Base-by-base conservation (phyloP, 164 flowering plant genomes). In the Stephania cephalantha region DNA sequence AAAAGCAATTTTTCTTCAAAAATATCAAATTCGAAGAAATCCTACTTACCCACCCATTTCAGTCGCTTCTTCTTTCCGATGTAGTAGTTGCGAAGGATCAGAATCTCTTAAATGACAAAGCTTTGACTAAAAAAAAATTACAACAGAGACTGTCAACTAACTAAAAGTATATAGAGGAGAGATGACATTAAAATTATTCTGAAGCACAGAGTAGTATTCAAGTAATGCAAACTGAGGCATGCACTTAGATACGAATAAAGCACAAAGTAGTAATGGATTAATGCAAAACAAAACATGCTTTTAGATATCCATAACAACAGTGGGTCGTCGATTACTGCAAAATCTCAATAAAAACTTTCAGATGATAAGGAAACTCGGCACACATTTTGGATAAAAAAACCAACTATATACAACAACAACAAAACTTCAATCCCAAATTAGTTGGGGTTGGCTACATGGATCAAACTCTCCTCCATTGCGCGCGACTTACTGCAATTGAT, bases 21-120 rank as follows among this genome's bases (percentile, higher is more conserved):
- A 22, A 3, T 46, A 18, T 30, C 15, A 9, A 1, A 13, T 46
- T 25, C 18, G 30, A 10, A 20, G 5, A 8, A 68, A 70, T 15
- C 48, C 22, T 75, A 94, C 98, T 85, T 75, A 95, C 97, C 99
- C 99, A 73, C 99, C 99, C 93, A 92, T 87, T 84, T 93, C 99
- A 30, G 92, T 75, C 45, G 92, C 68, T 83, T 91, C 99, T 81
- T 95, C 99, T 82, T 82, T 89, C 81, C 4, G 66, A 29, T 86
- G 82, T 66, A 88, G 83, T 67, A 93, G 77, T 30, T 82, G 85
- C 58, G 77, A 68, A 17, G 90, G 81, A 81, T 81, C 83, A 77
- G 87, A 90, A 76, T 75, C 82, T 73, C 88, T 86, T 80, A 95
- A 83, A 75, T 88, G 83, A 78, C 99, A 93, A 22, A 72, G 72